Evolutionary conservation across 352 stramenopile genomes (phyloP), one percentile per base, ranked within the genome.

Genomic region (Globisporangium mamillatum): DNA sequence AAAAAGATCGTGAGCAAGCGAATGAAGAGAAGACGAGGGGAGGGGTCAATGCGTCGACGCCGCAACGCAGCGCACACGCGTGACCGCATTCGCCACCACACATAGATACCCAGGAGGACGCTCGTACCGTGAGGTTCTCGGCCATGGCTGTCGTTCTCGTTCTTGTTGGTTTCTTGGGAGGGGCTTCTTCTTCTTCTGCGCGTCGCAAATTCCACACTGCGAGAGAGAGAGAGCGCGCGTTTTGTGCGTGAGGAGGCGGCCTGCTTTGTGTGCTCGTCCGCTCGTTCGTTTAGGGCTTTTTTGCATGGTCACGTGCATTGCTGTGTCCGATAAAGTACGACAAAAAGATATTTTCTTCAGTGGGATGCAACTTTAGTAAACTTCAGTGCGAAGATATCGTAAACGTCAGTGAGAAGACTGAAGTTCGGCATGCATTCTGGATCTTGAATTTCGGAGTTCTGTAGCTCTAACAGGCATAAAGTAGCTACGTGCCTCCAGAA

Each of bases 141-240:
- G 16, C 18, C 55, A 60, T 60, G 55, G 29, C 27, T 59, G 53
- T 10, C 5, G 44, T 44, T 44, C 53, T 60, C 29, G 20, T 12
- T 46, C 18, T 27, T 44, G 53, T 14, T 32, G 18, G 20, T 14
- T 34, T 22, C 24, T 59, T 10, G 53, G 29, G 53, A 38, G 55
- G 8, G 24, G 36, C 53, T 36, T 58, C 53, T 24, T 25, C 53
- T 59, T 60, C 27, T 60, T 25, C 54, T 60, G 18, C 55, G 55
- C 55, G 55, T 60, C 55, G 55, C 55, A 60, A 60, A 60, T 60
- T 60, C 55, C 55, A 24, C 55, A 60, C 29, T 60, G 55, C 53
- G 53, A 58, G 52, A 57, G 24, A 32, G 7, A 12, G 22, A 32
- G 29, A 32, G 29, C 8, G 29, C 0, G 29, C 29, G 29, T 32